These are phyloP conservation scores for Schoenoplectus triqueter DNA, from an alignment of 202 grass and related monocot species.

Conservation along the genomic window DNA sequence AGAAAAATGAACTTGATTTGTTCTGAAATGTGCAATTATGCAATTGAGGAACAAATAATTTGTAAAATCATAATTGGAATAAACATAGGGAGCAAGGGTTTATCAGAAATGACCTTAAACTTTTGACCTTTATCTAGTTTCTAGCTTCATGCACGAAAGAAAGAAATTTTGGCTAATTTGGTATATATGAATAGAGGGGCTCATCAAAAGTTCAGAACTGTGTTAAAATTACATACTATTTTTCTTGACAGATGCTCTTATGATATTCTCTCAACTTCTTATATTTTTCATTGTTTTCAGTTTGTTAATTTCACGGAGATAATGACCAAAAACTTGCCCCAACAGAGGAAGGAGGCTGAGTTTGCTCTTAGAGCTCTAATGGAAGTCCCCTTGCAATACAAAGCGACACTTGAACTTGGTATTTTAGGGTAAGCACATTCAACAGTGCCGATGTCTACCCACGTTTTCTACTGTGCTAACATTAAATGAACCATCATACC, in stretches of 20 bases:
- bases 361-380: slow-evolving; percentile 90
- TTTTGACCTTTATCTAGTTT: background rate
- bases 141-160: no score
- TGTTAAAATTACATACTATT: background rate
- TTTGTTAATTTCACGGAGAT: slow-evolving; percentile 98
- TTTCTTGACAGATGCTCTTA: slow-evolving; percentile 28
- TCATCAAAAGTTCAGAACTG: background rate
- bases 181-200: background rate
- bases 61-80: background rate
- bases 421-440: slow-evolving; percentile 76
- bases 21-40: background rate
- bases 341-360: slow-evolving; percentile 72
- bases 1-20: background rate
- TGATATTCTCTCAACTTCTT: slow-evolving; percentile 24
- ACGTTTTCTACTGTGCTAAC: background rate
- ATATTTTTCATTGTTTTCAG: slow-evolving; percentile 42
- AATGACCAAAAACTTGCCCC: slow-evolving; percentile 85
- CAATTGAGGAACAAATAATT: background rate
- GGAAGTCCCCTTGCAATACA: slow-evolving; percentile 96
- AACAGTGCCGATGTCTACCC: background rate
- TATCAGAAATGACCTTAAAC: background rate
- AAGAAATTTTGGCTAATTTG: no score
- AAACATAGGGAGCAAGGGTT: background rate
- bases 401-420: slow-evolving; percentile 88
- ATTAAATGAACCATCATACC: background rate